phyloP scores from a whole-genome alignment of 2,329 filamentous ascomycete species.

The Epichloe aotearoae region DNA sequence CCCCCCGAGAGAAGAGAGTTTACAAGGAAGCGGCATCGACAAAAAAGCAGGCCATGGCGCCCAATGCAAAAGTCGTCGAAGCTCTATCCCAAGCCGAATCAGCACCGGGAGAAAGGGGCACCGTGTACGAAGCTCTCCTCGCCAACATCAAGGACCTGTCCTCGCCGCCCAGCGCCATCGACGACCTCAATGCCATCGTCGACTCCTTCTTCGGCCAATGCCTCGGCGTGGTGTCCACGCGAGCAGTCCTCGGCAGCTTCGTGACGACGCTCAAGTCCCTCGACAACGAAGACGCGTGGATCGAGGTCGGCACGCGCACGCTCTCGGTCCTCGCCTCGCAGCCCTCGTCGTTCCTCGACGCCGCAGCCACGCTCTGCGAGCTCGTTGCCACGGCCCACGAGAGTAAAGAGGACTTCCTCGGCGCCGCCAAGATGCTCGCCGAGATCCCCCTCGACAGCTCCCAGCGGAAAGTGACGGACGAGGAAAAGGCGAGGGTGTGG shows the following conservation, averaged over 20 bases:
- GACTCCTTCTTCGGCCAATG: constrained; percentile 54
- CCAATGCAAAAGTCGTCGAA: constrained; percentile 26
- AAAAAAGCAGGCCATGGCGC: constrained; percentile 19
- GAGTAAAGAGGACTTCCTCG: constrained; percentile 62
- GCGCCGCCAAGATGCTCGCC: constrained; percentile 65
- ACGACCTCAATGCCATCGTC: constrained; percentile 55
- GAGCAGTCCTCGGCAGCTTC: constrained; percentile 56
- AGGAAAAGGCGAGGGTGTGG: constrained; percentile 76
- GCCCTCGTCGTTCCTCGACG: constrained; percentile 64
- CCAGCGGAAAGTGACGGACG: constrained; percentile 69
- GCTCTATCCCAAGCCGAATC: constrained; percentile 29
- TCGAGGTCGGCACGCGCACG: constrained; percentile 64
- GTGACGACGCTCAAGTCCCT: constrained; percentile 48
- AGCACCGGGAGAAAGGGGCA: constrained; percentile 26
- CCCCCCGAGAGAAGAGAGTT: no score
- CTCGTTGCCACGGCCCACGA: constrained; percentile 77
- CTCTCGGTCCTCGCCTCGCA: constrained; percentile 50
- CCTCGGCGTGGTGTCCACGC: constrained; percentile 63
- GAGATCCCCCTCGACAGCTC: constrained; percentile 77
- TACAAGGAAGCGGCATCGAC: background rate
- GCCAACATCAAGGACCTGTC: constrained; percentile 28
- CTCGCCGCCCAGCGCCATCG: constrained; percentile 22
- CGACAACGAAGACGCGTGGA: constrained; percentile 50
- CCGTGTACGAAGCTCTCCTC: constrained; percentile 34
- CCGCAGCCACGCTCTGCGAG: constrained; percentile 66